Evolutionary conservation across 257 asterid genomes (phyloP), one percentile per base, ranked within the genome.

Genomic region (Schizonepeta tenuifolia): DNA sequence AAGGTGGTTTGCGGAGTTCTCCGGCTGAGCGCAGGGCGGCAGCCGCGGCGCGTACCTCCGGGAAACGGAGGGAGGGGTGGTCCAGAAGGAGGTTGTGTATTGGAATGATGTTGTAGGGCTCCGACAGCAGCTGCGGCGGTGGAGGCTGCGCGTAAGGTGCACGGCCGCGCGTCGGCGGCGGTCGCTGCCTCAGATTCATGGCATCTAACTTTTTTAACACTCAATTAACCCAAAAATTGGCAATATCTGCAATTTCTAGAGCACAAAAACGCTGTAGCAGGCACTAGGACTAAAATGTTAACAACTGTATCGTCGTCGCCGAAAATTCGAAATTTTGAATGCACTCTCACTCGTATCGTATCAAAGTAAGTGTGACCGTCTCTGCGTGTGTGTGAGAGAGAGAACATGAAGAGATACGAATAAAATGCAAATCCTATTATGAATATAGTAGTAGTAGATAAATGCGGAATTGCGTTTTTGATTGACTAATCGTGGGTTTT

Each of bases 11-110:
- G 36, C 89, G 91, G 80, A 91, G 96, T 77, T 83, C 91, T 9
- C 84, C 94, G 41, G 83, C 80, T 65, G 84, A 33, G 71, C 92
- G 91, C 0, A 93, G 75, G 36, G 96, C 96, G 22, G 83, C 93
- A 18, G 96, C 76, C 22, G 90, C 92, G 73, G 96, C 94, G 73
- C 98, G 93, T 5, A 93, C 91, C 79, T 93, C 98, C 0, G 90
- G 96, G 63, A 68, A 85, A 6, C 97, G 80, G 65, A 89, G 91
- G 10, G 96, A 87, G 50, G 97, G 97, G 82, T 93, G 98, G 86
- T 93, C 90, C 1, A 79, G 43, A 31, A 91, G 79, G 24, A 88
- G 83, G 82, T 79, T 78, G 72, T 91, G 90, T 74, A 93, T 85
- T 56, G 98, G 98, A 17, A 91, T 89, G 35, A 93, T 91, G 84